phyloP scores from a whole-genome alignment of 306 rosid genomes.

The Carpinus fangiana region DNA sequence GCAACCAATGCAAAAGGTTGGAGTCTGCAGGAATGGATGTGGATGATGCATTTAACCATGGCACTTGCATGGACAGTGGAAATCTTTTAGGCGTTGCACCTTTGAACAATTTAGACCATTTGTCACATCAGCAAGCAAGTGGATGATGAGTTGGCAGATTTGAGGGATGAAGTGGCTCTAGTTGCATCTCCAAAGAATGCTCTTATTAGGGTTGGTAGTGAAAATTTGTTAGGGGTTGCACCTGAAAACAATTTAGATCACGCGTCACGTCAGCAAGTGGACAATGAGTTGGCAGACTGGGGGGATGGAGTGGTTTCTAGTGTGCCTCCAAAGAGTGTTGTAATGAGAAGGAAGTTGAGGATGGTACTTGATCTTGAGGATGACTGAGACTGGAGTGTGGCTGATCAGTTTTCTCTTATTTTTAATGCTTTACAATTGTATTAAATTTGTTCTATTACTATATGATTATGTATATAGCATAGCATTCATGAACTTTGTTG shows the following conservation, averaged over 20 bases:
- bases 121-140: conserved; percentile 24
- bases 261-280: conserved; percentile 29
- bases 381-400: conserved; percentile 48
- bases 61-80: conserved; percentile 29
- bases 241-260: conserved; percentile 9
- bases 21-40: conserved; percentile 8
- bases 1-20: conserved; percentile 7
- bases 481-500: neutral
- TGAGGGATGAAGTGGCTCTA: conserved; percentile 55
- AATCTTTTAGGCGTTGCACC: conserved; percentile 16
- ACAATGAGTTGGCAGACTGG: conserved; percentile 61
- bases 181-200: conserved; percentile 34
- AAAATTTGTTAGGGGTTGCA: neutral
- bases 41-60: conserved; percentile 5
- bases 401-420: conserved; percentile 5
- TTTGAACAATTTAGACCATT: conserved; percentile 31
- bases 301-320: conserved; percentile 52
- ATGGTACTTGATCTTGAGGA: conserved; percentile 85
- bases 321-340: conserved; percentile 35
- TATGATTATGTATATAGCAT: neutral
- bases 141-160: conserved; percentile 57
- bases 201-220: conserved; percentile 33
- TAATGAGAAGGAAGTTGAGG: conserved; percentile 68
- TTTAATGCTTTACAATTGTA: conserved; percentile 3
- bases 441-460: conserved; percentile 1